A percentile compares a stretch with the other conserved stretches of the same genome.
Conservation (phyloP, 352 stramenopile genomes). For the Saprolegnia diclina region DNA sequence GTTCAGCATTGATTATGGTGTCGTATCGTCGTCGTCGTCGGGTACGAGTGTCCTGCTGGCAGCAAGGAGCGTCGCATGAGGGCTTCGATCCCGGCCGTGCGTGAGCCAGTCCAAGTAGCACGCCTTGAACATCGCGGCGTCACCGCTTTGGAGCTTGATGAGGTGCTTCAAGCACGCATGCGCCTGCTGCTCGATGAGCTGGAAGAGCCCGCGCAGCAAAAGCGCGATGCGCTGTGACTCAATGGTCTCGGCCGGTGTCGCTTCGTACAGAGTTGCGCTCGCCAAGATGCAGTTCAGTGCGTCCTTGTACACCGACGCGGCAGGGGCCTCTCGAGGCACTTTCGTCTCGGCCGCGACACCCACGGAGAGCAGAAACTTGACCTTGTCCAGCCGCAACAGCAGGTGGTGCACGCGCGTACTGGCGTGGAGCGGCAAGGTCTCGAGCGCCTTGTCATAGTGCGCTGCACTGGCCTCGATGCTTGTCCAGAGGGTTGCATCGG, state of each 20-base stretch:
- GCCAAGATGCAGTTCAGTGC: slow-evolving; percentile 13
- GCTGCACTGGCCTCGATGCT: not conserved
- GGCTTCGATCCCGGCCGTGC: not conserved
- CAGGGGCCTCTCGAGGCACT: not conserved
- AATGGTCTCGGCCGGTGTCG: not conserved
- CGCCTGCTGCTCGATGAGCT: slow-evolving; percentile 21
- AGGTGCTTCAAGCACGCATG: slow-evolving; percentile 22
- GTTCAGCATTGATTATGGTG: no score
- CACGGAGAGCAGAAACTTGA: slow-evolving; percentile 23
- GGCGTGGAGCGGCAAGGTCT: not conserved
- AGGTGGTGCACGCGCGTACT: slow-evolving; percentile 16
- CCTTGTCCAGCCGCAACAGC: slow-evolving; percentile 15
- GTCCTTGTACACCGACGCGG: not conserved
- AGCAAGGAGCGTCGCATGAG: not conserved
- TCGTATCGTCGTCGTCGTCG: not conserved
- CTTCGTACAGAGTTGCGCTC: not conserved
- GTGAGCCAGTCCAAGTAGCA: slow-evolving; percentile 21
- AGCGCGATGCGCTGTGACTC: not conserved
- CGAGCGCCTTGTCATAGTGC: slow-evolving; percentile 6
- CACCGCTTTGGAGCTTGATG: slow-evolving; percentile 7
- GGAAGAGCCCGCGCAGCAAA: slow-evolving; percentile 17
- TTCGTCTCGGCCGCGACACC: slow-evolving; percentile 14
- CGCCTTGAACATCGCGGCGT: not conserved
- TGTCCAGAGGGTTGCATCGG: not conserved
- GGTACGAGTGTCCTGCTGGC: not conserved